Conservation (phyloP, 768 basidiomycete genomes). For the Tricholomella constricta region DNA sequence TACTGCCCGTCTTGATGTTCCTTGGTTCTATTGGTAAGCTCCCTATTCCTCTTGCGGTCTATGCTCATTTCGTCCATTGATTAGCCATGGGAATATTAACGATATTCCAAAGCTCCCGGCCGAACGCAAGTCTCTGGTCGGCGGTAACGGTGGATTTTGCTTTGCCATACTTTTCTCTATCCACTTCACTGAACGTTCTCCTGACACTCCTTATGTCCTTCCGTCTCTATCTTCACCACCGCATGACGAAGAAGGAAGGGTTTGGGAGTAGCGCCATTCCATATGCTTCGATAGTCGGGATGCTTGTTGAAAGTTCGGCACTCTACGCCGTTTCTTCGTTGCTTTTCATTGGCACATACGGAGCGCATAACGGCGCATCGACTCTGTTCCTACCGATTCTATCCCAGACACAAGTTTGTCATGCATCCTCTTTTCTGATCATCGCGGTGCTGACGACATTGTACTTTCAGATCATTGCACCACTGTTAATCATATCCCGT, state of each 20-base stretch:
- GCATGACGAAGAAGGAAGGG: conserved; percentile 12
- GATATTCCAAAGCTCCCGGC: conserved; percentile 13
- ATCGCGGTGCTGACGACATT: neutral
- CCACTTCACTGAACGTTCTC: conserved; percentile 28
- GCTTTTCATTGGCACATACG: conserved; percentile 29
- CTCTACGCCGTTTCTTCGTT: conserved; percentile 28
- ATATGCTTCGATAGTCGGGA: conserved; percentile 26
- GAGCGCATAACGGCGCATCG: conserved; percentile 14
- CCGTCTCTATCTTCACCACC: conserved; percentile 25
- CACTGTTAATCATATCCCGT: neutral
- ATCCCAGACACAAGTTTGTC: conserved; percentile 25
- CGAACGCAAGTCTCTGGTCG: conserved; percentile 15
- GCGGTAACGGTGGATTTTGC: conserved; percentile 19
- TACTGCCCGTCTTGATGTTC: conserved; percentile 11
- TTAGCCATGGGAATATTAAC: conserved; percentile 18
- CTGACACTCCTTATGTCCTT: conserved; percentile 27
- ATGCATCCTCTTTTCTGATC: neutral
- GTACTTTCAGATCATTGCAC: neutral
- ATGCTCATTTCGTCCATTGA: no score
- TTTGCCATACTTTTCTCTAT: conserved; percentile 28
- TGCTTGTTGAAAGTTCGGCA: conserved; percentile 36
- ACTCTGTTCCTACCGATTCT: conserved; percentile 21
- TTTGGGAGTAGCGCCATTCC: neutral
- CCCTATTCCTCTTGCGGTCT: neutral
- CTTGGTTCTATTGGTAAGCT: conserved; percentile 15